Percentiles rank a stretch among this genome's conserved stretches.
Evolutionary conservation across 192 early-diverging fungal species (phyloP).

Genomic region (Pilaira anomala): DNA sequence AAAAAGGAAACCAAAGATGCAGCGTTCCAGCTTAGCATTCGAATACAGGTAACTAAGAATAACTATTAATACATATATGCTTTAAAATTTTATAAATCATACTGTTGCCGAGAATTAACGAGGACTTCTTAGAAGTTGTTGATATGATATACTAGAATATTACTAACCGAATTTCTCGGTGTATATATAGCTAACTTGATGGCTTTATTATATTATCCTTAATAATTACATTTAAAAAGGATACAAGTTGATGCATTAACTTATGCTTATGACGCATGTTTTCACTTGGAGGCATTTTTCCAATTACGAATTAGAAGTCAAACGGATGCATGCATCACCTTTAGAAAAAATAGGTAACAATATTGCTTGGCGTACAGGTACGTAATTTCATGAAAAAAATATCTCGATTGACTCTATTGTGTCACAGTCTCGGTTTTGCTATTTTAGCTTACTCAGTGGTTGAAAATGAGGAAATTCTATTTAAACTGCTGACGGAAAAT

Average conservation of each 20-base stretch:
- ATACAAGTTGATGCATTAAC: conserved; percentile 43
- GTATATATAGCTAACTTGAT: too few relatives aligned
- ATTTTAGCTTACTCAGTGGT: conserved; percentile 72
- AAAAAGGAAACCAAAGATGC: conserved; percentile 40
- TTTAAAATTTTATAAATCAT: too few relatives aligned
- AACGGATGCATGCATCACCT: conserved; percentile 43
- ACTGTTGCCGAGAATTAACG: too few relatives aligned
- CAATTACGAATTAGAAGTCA: conserved; percentile 44
- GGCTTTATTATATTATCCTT: too few relatives aligned
- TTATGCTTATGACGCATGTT: conserved; percentile 41
- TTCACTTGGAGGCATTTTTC: conserved; percentile 53
- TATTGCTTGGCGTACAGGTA: conserved; percentile 49
- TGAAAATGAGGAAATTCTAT: conserved; percentile 27
- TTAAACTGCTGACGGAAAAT: too few relatives aligned
- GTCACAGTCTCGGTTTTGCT: conserved; percentile 70
- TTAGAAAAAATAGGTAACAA: conserved; percentile 38
- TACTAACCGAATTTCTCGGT: neutral
- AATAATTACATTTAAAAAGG: neutral
- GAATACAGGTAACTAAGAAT: neutral
- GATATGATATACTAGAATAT: too few relatives aligned
- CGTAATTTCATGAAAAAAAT: conserved; percentile 55
- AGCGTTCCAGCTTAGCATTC: conserved; percentile 32
- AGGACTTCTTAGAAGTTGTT: too few relatives aligned
- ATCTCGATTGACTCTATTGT: conserved; percentile 63
- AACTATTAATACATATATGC: neutral